A percentile compares a stretch with the other conserved stretches of the same genome.
Conservation (phyloP, 2,329 filamentous ascomycete species). For the Fonsecaea nubica region DNA sequence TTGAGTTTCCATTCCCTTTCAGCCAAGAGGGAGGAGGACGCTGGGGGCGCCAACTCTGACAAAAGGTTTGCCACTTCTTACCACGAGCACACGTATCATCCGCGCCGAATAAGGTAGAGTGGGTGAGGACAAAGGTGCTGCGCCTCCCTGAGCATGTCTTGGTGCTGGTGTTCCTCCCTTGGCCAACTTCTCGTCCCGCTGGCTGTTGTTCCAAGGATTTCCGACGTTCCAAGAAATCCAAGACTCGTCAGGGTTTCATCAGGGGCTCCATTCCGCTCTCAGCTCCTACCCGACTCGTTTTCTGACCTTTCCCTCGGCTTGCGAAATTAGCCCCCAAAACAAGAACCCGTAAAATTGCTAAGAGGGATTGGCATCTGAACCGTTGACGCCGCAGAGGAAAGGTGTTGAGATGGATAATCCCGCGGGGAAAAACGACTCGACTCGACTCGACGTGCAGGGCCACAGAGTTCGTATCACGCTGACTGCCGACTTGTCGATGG, state of each 20-base stretch:
- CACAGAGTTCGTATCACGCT: constrained; percentile 24
- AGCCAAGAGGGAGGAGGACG: not conserved
- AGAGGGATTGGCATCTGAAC: not conserved
- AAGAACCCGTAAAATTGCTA: not conserved
- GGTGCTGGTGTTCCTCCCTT: constrained; percentile 4
- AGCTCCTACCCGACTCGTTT: not conserved
- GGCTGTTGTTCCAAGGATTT: constrained; percentile 27
- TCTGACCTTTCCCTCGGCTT: not conserved
- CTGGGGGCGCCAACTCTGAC: not conserved
- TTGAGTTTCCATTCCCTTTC: not conserved
- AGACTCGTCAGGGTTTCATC: constrained; percentile 21
- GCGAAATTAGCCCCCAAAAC: not conserved
- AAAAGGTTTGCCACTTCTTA: constrained; percentile 4
- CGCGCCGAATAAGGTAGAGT: not conserved
- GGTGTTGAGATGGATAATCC: constrained; percentile 13
- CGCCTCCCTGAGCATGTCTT: constrained; percentile 18
- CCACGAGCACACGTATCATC: not conserved
- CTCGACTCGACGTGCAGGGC: not conserved
- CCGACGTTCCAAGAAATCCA: constrained; percentile 33
- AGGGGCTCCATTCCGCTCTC: not conserved
- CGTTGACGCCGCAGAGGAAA: not conserved
- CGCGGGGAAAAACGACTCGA: constrained; percentile 1
- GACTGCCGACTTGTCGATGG: constrained; percentile 7
- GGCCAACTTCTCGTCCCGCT: constrained; percentile 30
- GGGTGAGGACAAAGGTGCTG: constrained; percentile 9